Percentiles rank a stretch among this genome's conserved stretches.
phyloP scores from a whole-genome alignment of 2,329 filamentous ascomycete genomes.

The Xylaria sp. region DNA sequence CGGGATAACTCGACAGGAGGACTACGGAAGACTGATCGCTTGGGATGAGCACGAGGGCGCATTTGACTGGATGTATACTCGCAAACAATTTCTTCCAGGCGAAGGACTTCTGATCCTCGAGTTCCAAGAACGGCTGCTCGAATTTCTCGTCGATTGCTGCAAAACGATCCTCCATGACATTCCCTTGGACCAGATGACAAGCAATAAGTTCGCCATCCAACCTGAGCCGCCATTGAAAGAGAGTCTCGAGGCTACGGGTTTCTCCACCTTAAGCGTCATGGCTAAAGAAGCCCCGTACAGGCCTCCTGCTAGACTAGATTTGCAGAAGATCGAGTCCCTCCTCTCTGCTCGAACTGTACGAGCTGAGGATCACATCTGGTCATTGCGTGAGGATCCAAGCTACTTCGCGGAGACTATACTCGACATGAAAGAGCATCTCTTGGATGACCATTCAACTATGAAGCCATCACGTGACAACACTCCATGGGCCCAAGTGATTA shows the following conservation, averaged over 20 bases:
- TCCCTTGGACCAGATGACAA: slow-evolving; percentile 36
- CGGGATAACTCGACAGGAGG: slow-evolving; percentile 32
- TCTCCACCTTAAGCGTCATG: slow-evolving; percentile 48
- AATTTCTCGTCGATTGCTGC: slow-evolving; percentile 57
- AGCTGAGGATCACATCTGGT: slow-evolving; percentile 60
- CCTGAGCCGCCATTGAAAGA: slow-evolving; percentile 45
- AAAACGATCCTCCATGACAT: slow-evolving; percentile 59
- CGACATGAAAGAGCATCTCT: slow-evolving; percentile 53
- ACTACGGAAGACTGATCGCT: slow-evolving; percentile 46
- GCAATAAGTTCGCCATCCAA: slow-evolving; percentile 41
- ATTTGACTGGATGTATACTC: slow-evolving; percentile 43
- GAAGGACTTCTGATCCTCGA: slow-evolving; percentile 58
- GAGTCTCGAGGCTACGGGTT: slow-evolving; percentile 40
- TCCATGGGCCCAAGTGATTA: slow-evolving; percentile 50
- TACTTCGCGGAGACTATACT: slow-evolving; percentile 56
- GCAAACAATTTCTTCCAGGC: slow-evolving; percentile 49
- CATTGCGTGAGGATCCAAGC: slow-evolving; percentile 62
- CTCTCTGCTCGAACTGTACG: slow-evolving; percentile 48
- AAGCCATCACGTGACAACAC: slow-evolving; percentile 19
- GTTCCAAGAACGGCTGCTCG: slow-evolving; percentile 53
- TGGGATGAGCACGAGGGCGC: slow-evolving; percentile 46
- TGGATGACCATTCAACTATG: slow-evolving; percentile 40
- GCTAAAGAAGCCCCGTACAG: slow-evolving; percentile 59
- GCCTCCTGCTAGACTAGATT: slow-evolving; percentile 52
- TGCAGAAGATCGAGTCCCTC: slow-evolving; percentile 51